Evolutionary conservation across 306 rosid genomes (phyloP).

Genomic region (Comarum palustre): DNA sequence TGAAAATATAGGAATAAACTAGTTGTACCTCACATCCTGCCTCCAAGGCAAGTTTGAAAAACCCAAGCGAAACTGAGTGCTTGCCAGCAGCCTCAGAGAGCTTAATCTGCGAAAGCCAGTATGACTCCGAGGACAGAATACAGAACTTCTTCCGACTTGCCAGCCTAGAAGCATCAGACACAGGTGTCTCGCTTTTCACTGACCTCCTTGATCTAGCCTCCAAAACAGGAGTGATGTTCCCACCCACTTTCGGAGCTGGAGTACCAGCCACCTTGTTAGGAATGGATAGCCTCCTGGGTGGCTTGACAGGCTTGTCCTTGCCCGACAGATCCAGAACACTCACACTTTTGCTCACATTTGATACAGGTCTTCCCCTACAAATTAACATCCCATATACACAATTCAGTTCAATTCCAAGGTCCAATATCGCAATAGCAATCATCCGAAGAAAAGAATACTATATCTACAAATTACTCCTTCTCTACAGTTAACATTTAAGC

Average conservation of each 20-base stretch:
- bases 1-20: too few species aligned
- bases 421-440: too few species aligned
- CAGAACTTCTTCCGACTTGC: constrained; percentile 51
- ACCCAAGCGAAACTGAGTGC: constrained; percentile 78
- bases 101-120: constrained; percentile 84
- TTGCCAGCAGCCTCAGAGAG: constrained; percentile 71
- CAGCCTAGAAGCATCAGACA: constrained; percentile 52
- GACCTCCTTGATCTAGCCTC: constrained; percentile 52
- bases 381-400: constrained; percentile 9
- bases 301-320: constrained; percentile 79
- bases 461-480: too few species aligned
- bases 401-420: neutral
- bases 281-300: constrained; percentile 78
- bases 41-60: constrained; percentile 79
- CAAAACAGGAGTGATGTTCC: constrained; percentile 67
- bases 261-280: constrained; percentile 54
- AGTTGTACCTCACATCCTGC: constrained; percentile 74
- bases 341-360: constrained; percentile 70
- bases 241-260: constrained; percentile 46
- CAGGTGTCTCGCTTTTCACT: constrained; percentile 57
- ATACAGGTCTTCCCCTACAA: constrained; percentile 48
- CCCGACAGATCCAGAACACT: constrained; percentile 72
- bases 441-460: too few species aligned
- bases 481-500: neutral
- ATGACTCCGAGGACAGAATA: constrained; percentile 64